Conservation (phyloP, 805 yeast genomes). For the Pichia paraexigua region DNA sequence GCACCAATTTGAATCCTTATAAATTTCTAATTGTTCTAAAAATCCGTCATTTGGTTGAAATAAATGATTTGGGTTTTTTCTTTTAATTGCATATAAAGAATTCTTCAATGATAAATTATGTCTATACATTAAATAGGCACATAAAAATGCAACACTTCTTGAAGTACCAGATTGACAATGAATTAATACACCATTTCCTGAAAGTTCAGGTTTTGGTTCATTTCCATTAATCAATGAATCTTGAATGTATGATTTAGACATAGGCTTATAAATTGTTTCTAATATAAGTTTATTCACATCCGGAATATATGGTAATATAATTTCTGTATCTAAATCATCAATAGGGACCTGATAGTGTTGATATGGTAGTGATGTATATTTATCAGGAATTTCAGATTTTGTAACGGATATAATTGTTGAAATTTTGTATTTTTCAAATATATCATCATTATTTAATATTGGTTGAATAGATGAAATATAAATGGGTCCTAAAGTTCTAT, state of each 20-base stretch:
- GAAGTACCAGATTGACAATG: slow-evolving; percentile 50
- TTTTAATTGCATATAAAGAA: slow-evolving; percentile 67
- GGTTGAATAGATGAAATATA: slow-evolving; percentile 71
- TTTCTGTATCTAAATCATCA: slow-evolving; percentile 62
- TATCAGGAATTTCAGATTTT: slow-evolving; percentile 52
- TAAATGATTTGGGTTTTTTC: slow-evolving; percentile 40
- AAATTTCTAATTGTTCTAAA: slow-evolving; percentile 60
- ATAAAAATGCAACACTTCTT: slow-evolving; percentile 38
- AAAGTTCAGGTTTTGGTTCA: slow-evolving; percentile 25
- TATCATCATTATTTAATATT: slow-evolving; percentile 43
- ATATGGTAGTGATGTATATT: slow-evolving; percentile 37
- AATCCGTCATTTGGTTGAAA: slow-evolving; percentile 73
- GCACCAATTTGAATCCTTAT: slow-evolving; percentile 35
- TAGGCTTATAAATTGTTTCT: slow-evolving; percentile 42
- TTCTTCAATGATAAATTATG: slow-evolving; percentile 49
- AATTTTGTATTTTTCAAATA: slow-evolving; percentile 45
- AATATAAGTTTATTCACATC: slow-evolving; percentile 61
- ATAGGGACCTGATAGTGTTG: slow-evolving; percentile 53
- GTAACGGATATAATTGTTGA: slow-evolving; percentile 68
- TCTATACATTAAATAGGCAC: slow-evolving; percentile 43
- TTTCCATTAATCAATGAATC: slow-evolving; percentile 9
- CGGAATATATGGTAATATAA: slow-evolving; percentile 57
- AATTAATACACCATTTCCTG: slow-evolving; percentile 28
- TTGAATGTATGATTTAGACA: slow-evolving; percentile 6
- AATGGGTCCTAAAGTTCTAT: slow-evolving; percentile 71